Evolutionary conservation across 2,329 filamentous ascomycete species (phyloP), one percentile per base, ranked within the genome.

Genomic region (Aspergillus puulaauensis): DNA sequence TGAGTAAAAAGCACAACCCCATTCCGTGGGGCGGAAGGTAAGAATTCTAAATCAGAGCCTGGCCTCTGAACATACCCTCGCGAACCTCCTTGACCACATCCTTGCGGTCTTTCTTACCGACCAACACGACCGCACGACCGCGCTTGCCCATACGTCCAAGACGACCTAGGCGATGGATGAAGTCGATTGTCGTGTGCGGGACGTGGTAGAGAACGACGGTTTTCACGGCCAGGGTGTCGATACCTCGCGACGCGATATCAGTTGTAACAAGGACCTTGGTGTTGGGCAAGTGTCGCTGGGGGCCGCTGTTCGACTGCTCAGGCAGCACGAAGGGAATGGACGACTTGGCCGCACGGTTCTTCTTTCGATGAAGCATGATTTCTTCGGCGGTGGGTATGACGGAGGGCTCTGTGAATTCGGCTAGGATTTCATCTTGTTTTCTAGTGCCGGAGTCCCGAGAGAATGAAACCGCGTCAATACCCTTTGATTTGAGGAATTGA

Each of bases 131-230:
- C 19, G 92, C 95, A 56, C 93, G 83, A 15, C 95, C 95, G 72
- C 95, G 84, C 61, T 92, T 85, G 3, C 92, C 92, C 91, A 98
- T 98, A 35, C 95, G 85, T 0, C 95, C 95, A 1, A 95, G 91
- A 57, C 95, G 85, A 15, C 95, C 95, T 4, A 98, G 85, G 15
- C 96, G 89, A 75, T 99, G 96, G 69, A 99, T 97, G 69, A 99
- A 99, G 75, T 99, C 96, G 59, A 99, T 96, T 0, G 92, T 96
- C 0, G 91, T 96, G 71, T 98, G 93, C 4, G 95, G 95, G n/a
- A 99, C 93, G 72, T 99, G 92, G 74, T 96, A 98, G 24, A 99
- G 78, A 54, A 99, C 88, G 52, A 99, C 95, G 65, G 96, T 91
- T 57, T 90, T 85, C 17, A 98, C 93, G 17, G 91, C 89, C 31